Percentiles rank a stretch among this genome's conserved stretches.
These are phyloP conservation scores for Pyropia yezoensis DNA, from an alignment of 23 red algal species.

Conservation along the genomic window DNA sequence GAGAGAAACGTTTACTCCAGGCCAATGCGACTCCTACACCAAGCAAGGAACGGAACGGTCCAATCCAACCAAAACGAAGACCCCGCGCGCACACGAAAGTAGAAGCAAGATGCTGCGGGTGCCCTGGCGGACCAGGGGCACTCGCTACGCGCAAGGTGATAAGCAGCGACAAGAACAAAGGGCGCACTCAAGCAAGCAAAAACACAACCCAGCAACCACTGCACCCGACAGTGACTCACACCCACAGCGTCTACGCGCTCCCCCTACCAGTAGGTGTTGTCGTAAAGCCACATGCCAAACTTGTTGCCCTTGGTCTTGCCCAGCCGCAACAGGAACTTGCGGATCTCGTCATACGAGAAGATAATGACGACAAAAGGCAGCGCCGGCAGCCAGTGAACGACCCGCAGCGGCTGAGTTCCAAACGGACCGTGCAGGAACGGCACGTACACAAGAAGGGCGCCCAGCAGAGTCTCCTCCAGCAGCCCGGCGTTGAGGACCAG, in stretches of 20 bases:
- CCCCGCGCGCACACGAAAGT: too few species aligned
- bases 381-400: conserved; percentile 6
- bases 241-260: not conserved
- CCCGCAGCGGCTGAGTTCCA: not conserved
- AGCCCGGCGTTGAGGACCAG: not conserved
- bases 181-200: too few species aligned
- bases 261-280: conserved; percentile 6
- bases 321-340: conserved; percentile 2
- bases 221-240: too few species aligned
- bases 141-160: too few species aligned
- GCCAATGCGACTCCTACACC: too few species aligned
- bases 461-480: not conserved
- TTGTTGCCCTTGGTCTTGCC: not conserved
- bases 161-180: too few species aligned
- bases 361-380: conserved; percentile 1
- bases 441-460: not conserved
- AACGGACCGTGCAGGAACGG: not conserved
- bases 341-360: not conserved
- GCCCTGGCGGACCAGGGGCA: too few species aligned
- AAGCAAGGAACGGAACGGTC: too few species aligned
- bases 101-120: too few species aligned
- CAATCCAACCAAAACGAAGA: too few species aligned
- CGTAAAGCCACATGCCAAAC: not conserved
- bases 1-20: too few species aligned
- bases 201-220: too few species aligned